A percentile compares a stretch with the other conserved stretches of the same genome.
Evolutionary conservation across 805 yeast genomes (phyloP).

Genomic region (Wickerhamiella qilinensis): DNA sequence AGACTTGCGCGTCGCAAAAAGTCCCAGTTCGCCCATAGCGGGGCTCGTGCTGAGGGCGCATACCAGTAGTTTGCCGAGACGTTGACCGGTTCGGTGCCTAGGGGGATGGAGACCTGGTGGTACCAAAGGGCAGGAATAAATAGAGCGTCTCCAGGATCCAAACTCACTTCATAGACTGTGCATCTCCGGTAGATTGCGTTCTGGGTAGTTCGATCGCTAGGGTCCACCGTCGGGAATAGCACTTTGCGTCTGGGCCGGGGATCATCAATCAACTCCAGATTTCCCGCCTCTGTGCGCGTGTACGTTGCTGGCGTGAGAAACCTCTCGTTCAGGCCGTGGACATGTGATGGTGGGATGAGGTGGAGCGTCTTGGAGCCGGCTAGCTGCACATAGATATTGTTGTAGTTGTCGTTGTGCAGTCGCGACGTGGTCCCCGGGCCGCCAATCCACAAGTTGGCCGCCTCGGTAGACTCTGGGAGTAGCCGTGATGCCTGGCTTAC

Average conservation of each 20-base stretch:
- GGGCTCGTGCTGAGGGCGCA: constrained; percentile 13
- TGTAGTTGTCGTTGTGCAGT: constrained; percentile 24
- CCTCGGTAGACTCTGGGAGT: constrained; percentile 16
- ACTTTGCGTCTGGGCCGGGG: constrained; percentile 7
- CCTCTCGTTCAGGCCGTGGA: constrained; percentile 18
- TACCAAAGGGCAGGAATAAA: constrained; percentile 27
- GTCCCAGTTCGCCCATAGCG: constrained; percentile 21
- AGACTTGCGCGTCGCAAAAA: constrained; percentile 14
- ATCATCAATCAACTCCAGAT: constrained; percentile 10
- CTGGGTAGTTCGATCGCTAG: constrained; percentile 12
- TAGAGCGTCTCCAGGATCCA: constrained; percentile 24
- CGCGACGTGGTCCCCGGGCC: constrained; percentile 18
- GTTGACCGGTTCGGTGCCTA: constrained; percentile 10
- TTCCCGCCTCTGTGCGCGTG: constrained; percentile 6
- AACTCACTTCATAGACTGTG: constrained; percentile 16
- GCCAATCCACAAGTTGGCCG: constrained; percentile 27
- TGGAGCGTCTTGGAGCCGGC: constrained; percentile 21
- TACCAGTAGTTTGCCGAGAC: constrained; percentile 23
- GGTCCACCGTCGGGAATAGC: constrained; percentile 23
- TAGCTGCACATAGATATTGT: constrained; percentile 23
- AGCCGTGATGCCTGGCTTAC: constrained; percentile 9
- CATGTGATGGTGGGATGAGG: constrained; percentile 23
- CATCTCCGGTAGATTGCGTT: constrained; percentile 6
- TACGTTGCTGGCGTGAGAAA: constrained; percentile 19
- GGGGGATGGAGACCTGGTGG: constrained; percentile 22